Evolutionary conservation across 768 basidiomycete genomes (phyloP), one percentile per base, ranked within the genome.

Genomic region (Hydnum rufescens): DNA sequence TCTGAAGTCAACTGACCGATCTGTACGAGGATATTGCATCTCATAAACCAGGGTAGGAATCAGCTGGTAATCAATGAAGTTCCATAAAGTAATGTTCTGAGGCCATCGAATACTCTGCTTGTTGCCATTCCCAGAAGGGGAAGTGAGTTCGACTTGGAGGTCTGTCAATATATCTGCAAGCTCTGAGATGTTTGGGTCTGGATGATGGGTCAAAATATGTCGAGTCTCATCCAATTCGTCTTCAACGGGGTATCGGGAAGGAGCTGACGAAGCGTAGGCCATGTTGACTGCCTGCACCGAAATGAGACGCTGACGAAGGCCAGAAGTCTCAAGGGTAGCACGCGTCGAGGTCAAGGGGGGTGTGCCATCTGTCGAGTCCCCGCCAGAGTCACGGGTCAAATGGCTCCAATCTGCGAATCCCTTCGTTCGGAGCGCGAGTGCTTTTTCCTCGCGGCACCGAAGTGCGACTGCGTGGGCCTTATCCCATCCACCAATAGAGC

Each of bases 11-110:
- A 4, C 2, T 19, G 46, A 29, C 48, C 3, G n/a, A n/a, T n/a
- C n/a, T 5, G 93, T 96, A 49, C 93, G 70, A 5, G 93, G 93
- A 64, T 92, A 99, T 65, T 96, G 92, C 31, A 97, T 70, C 64
- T 97, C 90, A 61, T 99, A 99, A 4, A 96, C 90, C 42, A 99
- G 71, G 0, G 88, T 88, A 13, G 95, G 95, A 44, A 85, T 78
- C 34, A 92, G 67, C 66, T 86, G 76, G 65, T 92, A 99, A 34
- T 81, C 74, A 28, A 74, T 74, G 62, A 90, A 97, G 64, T 88
- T 82, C 60, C 71, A 74, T 61, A 77, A 73, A 0, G 79, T 80
- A 55, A 97, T 73, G 62, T 90, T 96, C 46, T 78, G 70, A 0
- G 92, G 92, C 77, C 85, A 99, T 18, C 71, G 72, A 34, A 90